These are phyloP conservation scores for Lactarius psammicola DNA, from an alignment of 768 basidiomycete genomes.

Conservation along the genomic window DNA sequence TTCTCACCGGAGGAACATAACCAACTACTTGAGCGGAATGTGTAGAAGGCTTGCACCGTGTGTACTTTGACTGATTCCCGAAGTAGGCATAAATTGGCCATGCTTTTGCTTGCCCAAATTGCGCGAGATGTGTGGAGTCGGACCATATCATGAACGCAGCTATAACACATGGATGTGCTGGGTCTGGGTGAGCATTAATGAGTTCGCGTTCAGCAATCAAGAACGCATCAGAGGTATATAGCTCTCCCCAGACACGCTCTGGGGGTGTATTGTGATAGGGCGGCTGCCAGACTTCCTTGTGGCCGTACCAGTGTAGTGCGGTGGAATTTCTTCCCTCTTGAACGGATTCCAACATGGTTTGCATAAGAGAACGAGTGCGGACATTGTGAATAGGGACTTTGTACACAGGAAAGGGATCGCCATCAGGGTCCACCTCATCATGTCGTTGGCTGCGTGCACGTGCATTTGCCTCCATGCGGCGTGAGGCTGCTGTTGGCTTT, in stretches of 20 bases:
- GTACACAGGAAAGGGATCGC: no score
- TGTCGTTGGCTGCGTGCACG: no score
- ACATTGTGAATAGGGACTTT: no score
- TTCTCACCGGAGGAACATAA: conserved; percentile 25
- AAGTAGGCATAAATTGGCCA: conserved; percentile 33
- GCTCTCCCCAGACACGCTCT: no score
- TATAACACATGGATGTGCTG: conserved; percentile 27
- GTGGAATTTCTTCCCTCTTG: no score
- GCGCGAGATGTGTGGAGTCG: conserved; percentile 30
- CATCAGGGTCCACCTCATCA: no score
- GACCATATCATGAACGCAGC: conserved; percentile 28
- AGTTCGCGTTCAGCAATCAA: neutral
- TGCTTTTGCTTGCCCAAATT: conserved; percentile 30
- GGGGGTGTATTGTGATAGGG: conserved; percentile 3
- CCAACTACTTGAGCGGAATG: conserved; percentile 30
- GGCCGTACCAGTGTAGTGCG: no score
- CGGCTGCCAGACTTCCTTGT: conserved; percentile 30
- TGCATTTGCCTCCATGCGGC: no score
- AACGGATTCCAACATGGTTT: no score
- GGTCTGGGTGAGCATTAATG: conserved; percentile 16
- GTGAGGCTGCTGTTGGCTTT: no score
- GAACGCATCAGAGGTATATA: neutral
- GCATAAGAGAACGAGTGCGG: no score
- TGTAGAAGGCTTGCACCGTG: conserved; percentile 2
- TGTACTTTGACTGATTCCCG: conserved; percentile 31